phyloP scores from a whole-genome alignment of 2,329 filamentous ascomycete genomes.

The Colletotrichum viniferum region DNA sequence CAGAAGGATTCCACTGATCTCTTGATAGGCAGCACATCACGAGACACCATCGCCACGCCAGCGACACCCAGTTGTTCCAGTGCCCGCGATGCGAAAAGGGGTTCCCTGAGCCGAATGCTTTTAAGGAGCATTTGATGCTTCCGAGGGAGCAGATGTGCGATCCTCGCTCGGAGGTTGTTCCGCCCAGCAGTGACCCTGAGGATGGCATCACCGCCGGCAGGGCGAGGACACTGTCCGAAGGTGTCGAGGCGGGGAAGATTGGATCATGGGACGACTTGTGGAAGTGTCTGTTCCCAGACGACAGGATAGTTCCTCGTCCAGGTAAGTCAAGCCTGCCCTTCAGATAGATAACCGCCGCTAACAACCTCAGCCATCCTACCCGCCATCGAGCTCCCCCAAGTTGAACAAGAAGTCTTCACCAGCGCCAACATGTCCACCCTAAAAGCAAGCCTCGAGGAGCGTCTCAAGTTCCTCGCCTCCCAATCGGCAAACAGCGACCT shows the following conservation, averaged over 20 bases:
- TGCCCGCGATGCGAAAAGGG: slow-evolving; percentile 44
- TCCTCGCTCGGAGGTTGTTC: not conserved
- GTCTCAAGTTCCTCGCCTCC: slow-evolving; percentile 1
- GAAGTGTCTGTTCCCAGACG: not conserved
- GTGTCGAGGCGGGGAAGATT: not conserved
- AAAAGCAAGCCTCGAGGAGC: slow-evolving; percentile 13
- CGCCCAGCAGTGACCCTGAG: not conserved
- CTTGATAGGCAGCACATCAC: slow-evolving; percentile 42
- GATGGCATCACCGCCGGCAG: not conserved
- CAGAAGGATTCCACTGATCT: not conserved
- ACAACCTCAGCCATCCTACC: not conserved
- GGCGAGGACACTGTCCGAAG: not conserved
- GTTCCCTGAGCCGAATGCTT: slow-evolving; percentile 39
- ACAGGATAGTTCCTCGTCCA: not conserved
- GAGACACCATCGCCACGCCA: slow-evolving; percentile 44
- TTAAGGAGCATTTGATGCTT: slow-evolving; percentile 41
- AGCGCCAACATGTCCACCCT: slow-evolving; percentile 12
- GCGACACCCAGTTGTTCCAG: slow-evolving; percentile 37
- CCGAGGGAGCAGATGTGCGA: slow-evolving; percentile 47
- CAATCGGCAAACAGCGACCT: slow-evolving; percentile 5
- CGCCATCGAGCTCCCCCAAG: slow-evolving; percentile 12
- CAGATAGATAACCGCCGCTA: not conserved
- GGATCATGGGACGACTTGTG: slow-evolving; percentile 11
- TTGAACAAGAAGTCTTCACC: slow-evolving; percentile 16
- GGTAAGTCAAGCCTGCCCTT: not conserved